Evolutionary conservation across 2,329 filamentous ascomycete genomes (phyloP), one percentile per base, ranked within the genome.

Genomic region (Neopestalotiopsis clavispora): DNA sequence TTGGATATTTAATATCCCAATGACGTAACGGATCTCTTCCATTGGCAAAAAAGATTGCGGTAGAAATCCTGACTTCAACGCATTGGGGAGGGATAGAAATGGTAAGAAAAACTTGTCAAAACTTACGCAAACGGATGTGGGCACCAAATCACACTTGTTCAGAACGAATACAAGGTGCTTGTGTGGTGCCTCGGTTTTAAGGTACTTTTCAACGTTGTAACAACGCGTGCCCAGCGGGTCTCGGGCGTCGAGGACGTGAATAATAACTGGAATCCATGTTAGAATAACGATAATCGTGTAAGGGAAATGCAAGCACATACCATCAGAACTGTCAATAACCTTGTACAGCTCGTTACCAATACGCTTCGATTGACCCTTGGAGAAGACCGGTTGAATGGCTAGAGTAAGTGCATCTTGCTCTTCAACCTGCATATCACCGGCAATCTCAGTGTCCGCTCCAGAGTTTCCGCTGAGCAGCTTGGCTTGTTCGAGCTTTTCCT

Each of bases 1-100:
- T 84, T 38, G 85, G 86, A 86, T 80, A 78, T 79, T 98, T 86
- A 81, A 91, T 99, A 89, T 98, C 91, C 96, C 96, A 98, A 94
- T 90, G 92, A 92, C 94, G 93, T 99, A 99, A 99, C 96, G 97
- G 95, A 94, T 88, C 83, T 86, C 89, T 91, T 91, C 92, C 93
- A 96, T 90, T 80, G 86, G 81, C 86, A 83, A 79, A 81, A 84
- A 87, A 91, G 28, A 89, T 86, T 69, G 69, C 69, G 69, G 69
- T 69, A 70, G 69, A 59, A 58, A 93, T 97, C 95, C 96, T 97
- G 94, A 96, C 94, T 84, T 86, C 67, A 82, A 84, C 82, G 71
- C 87, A 86, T 90, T 93, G 91, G 91, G 88, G 85, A 81, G 78
- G 77, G n/a, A 28, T 76, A 9, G 63, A 68, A 65, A 71, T 69